Conservation (phyloP, 257 asterid genomes). For the Ilex asprella region DNA sequence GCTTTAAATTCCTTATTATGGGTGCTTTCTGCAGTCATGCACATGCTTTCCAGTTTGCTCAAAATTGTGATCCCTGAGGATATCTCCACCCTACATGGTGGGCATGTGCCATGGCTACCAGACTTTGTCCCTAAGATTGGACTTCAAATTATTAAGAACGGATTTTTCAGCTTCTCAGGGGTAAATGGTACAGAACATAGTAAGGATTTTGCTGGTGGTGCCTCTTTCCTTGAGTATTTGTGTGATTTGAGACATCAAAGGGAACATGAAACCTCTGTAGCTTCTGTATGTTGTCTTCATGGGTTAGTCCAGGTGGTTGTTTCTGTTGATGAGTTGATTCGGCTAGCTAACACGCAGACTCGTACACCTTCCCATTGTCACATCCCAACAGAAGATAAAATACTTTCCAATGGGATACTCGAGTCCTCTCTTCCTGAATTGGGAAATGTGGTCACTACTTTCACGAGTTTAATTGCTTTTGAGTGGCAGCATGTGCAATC, state of each 20-base stretch:
- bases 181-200: constrained; percentile 13
- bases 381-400: constrained; percentile 41
- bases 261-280: constrained; percentile 47
- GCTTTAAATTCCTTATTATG: constrained; percentile 46
- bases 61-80: constrained; percentile 60
- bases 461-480: constrained; percentile 26
- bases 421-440: constrained; percentile 45
- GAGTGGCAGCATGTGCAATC: constrained; percentile 38
- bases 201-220: constrained; percentile 18
- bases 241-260: constrained; percentile 43
- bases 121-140: constrained; percentile 84
- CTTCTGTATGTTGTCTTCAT: constrained; percentile 77
- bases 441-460: constrained; percentile 29
- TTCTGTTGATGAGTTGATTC: constrained; percentile 62
- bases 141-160: constrained; percentile 46
- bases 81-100: constrained; percentile 22
- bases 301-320: constrained; percentile 55
- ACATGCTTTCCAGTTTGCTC: constrained; percentile 62
- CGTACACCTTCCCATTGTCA: constrained; percentile 23
- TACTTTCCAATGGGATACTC: constrained; percentile 64
- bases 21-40: constrained; percentile 69
- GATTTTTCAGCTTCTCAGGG: constrained; percentile 41
- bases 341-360: constrained; percentile 44
- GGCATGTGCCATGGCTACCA: constrained; percentile 70
- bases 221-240: constrained; percentile 47